phyloP scores from a whole-genome alignment of 768 basidiomycete genomes.

The Erythrobasidium yunnanense region DNA sequence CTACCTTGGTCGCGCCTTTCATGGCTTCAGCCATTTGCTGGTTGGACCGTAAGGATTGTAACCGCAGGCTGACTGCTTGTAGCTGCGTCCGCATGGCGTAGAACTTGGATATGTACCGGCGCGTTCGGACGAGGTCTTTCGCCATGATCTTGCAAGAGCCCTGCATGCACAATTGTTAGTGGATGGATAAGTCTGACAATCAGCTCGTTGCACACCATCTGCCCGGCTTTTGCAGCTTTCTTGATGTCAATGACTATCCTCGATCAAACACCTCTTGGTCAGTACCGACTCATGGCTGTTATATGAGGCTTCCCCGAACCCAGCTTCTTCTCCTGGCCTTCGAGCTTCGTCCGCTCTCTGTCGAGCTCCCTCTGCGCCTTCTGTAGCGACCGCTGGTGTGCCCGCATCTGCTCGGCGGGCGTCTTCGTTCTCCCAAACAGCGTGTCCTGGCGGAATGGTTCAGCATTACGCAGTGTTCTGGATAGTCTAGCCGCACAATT shows the following conservation, averaged over 20 bases:
- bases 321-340: constrained; percentile 93
- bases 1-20: constrained; percentile 88
- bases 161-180: constrained; percentile 45
- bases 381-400: constrained; percentile 88
- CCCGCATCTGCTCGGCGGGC: constrained; percentile 88
- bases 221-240: constrained; percentile 87
- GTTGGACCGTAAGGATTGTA: constrained; percentile 91
- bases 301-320: neutral
- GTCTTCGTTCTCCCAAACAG: constrained; percentile 49
- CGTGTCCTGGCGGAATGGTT: constrained; percentile 26
- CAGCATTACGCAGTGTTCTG: no score
- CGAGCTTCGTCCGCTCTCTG: constrained; percentile 83
- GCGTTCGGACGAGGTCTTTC: constrained; percentile 90
- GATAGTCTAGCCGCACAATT: no score
- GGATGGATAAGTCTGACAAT: neutral
- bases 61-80: constrained; percentile 85
- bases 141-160: constrained; percentile 99
- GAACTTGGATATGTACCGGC: constrained; percentile 93
- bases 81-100: constrained; percentile 97
- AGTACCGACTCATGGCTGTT: neutral
- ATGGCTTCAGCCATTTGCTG: constrained; percentile 99
- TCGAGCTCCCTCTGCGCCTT: constrained; percentile 98
- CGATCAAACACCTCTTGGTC: neutral
- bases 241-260: constrained; percentile 69
- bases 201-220: constrained; percentile 55